Base-by-base conservation (phyloP, 2,329 filamentous ascomycete genomes). In the Claviceps cyperi region DNA sequence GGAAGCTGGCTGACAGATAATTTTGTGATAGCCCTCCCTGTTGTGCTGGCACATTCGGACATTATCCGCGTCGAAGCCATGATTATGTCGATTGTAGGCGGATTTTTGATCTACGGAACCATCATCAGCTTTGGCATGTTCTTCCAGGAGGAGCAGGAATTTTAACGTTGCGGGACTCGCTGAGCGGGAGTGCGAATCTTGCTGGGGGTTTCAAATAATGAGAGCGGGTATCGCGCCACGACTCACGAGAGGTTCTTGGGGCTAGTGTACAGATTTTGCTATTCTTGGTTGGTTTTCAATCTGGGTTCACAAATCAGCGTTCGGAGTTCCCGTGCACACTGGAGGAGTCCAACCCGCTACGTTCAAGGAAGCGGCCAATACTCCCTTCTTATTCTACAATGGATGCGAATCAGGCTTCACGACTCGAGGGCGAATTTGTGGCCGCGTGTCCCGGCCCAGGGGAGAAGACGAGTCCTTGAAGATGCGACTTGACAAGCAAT, bases 61-160 rank as follows among this genome's bases (percentile, higher is more conserved):
- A 76, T 92, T 55, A 98, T 98, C 63, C 72, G 81, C 54, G 68
- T 84, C 51, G 82, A 87, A 48, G 92, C 92, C 46, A 94, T 95
- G 82, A 72, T 88, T 64, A 98, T 98, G 92, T 94, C 86, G 48
- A 85, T 98, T 59, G 70, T 91, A 48, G 92, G 92, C 28, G 92
- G 92, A 48, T 73, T 96, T 52, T 72, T 98, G 64, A 98, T 98
- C 65, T 98, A 98, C 69, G 87, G 88, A 51, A 98, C 92, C 46
- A 96, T 98, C 64, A 94, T 98, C 69, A 92, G 86, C 71, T 98
- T 98, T 68, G 84, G 86, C 57, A 86, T 96, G 81, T 98, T 97
- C 73, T 98, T 98, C 75, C 85, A 91, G 65, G 90, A 97, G 69
- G 89, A 97, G 66, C 86, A 94, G 64, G 92, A 97, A 60, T 98